Evolutionary conservation across 768 basidiomycete genomes (phyloP).

Genomic region (Serendipita vermifera): DNA sequence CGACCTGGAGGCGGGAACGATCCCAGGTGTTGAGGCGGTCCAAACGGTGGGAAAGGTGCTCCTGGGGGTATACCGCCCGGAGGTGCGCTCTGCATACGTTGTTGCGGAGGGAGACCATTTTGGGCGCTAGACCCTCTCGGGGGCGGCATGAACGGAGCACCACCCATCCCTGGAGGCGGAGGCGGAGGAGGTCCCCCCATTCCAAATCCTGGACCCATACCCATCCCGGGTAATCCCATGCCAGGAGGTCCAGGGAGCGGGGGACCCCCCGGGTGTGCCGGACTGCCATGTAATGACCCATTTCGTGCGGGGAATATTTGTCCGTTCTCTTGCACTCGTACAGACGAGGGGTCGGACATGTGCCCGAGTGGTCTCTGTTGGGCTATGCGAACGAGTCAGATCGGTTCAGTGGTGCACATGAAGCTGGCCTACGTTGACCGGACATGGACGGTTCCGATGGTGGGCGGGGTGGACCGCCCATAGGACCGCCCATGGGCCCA

Average conservation of each 20-base stretch:
- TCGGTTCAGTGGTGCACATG: not conserved
- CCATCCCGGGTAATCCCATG: not conserved
- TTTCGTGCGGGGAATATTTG: not conserved
- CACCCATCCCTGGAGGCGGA: conserved; percentile 27
- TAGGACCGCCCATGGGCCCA: not conserved
- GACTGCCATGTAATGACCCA: not conserved
- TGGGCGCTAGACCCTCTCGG: conserved; percentile 13
- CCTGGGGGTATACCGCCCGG: no score
- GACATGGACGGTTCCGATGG: not conserved
- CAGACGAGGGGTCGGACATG: not conserved
- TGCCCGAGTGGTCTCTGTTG: not conserved
- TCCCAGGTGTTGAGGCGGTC: conserved; percentile 6
- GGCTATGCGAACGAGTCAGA: not conserved
- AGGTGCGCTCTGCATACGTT: conserved; percentile 6
- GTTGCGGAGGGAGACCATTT: not conserved
- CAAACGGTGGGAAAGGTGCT: not conserved
- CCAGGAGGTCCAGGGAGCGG: not conserved
- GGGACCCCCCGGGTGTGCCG: not conserved
- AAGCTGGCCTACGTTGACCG: not conserved
- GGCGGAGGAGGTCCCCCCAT: conserved; percentile 23
- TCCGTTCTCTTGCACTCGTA: not conserved
- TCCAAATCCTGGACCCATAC: conserved; percentile 8
- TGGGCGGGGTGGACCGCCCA: not conserved
- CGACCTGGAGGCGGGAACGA: conserved; percentile 3
- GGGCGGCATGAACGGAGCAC: conserved; percentile 13